Evolutionary conservation across 768 basidiomycete genomes (phyloP), one percentile per base, ranked within the genome.

Genomic region (Auricularia cornea): DNA sequence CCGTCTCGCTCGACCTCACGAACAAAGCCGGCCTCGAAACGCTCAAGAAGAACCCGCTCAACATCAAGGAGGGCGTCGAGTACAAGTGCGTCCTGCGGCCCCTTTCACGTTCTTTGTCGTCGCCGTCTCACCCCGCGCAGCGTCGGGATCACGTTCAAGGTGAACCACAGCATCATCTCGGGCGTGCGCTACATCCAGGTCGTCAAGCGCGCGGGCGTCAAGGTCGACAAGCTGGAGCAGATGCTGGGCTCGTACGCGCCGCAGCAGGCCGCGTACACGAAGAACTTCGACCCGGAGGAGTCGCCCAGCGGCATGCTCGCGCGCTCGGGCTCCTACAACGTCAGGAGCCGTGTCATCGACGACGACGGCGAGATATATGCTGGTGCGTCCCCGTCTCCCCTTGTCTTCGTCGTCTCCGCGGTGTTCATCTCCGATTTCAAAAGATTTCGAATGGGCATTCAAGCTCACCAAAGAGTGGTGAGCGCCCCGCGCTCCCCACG

Each of bases 211-310:
- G 75, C 84, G 3, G 87, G 90, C 8, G 33, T 95, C 35, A 86
- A 78, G 74, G 94, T 96, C 69, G 96, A 96, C 75, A 96, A 89
- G 74, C 73, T 92, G 69, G 93, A 95, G 71, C 83, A 89, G 68
- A 98, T 98, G 96, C 82, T 98, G 26, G 96, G 96, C 20, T 94
- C 92, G 3, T 97, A 94, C 72, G 90, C 92, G 2, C 91, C 93
- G 20, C 77, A 81, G 62, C 78, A 86, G n/a, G 79, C 86, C 29
- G 71, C 89, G 4, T 89, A 94, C 70, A 75, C 70, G 67, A 93
- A 92, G 75, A 82, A 87, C 69, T 92, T 94, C 73, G 87, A 87
- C 3, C 75, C 85, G 1, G 89, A 89, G 63, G 77, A 78, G 63
- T 77, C 76, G 57, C 84, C 87, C 1, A 89, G 90, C 51, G 96